phyloP scores from a whole-genome alignment of 2,329 filamentous ascomycete genomes.

The Madurella mycetomatis region DNA sequence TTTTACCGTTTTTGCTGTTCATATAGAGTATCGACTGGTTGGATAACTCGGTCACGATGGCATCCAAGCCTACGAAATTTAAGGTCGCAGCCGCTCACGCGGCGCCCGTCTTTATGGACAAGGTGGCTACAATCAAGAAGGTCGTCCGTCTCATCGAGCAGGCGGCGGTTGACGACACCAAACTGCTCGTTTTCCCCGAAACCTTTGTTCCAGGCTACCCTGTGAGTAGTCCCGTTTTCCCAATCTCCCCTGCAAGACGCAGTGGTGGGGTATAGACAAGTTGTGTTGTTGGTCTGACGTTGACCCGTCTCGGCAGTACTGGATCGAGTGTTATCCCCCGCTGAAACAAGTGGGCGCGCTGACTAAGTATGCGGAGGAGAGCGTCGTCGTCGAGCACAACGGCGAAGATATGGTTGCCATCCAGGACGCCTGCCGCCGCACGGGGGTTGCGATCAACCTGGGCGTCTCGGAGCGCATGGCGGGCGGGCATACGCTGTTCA shows the following conservation, averaged over 20 bases:
- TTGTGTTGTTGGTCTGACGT: background rate
- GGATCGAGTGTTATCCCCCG: slow-evolving; percentile 25
- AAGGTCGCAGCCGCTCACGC: slow-evolving; percentile 25
- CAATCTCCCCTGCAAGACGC: background rate
- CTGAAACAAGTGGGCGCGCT: slow-evolving; percentile 22
- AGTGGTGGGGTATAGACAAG: background rate
- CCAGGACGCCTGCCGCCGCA: slow-evolving; percentile 19
- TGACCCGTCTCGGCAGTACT: slow-evolving; percentile 18
- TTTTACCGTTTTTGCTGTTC: no score
- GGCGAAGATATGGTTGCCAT: slow-evolving; percentile 20
- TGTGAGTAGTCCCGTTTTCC: slow-evolving; percentile 1
- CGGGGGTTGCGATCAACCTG: slow-evolving; percentile 22
- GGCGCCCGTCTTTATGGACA: slow-evolving; percentile 26
- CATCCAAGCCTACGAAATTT: slow-evolving; percentile 14
- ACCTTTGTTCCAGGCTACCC: slow-evolving; percentile 26
- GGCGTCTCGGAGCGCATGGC: slow-evolving; percentile 27
- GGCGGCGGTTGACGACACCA: slow-evolving; percentile 15
- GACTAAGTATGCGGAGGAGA: slow-evolving; percentile 22
- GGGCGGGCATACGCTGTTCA: slow-evolving; percentile 29
- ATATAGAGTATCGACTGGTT: background rate
- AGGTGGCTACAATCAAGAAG: slow-evolving; percentile 22
- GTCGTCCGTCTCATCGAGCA: slow-evolving; percentile 20
- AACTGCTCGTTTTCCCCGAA: slow-evolving; percentile 25
- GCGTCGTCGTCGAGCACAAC: slow-evolving; percentile 18
- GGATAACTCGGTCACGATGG: background rate